Evolutionary conservation across 768 basidiomycete genomes (phyloP), one percentile per base, ranked within the genome.

Genomic region (Suillus paluster): DNA sequence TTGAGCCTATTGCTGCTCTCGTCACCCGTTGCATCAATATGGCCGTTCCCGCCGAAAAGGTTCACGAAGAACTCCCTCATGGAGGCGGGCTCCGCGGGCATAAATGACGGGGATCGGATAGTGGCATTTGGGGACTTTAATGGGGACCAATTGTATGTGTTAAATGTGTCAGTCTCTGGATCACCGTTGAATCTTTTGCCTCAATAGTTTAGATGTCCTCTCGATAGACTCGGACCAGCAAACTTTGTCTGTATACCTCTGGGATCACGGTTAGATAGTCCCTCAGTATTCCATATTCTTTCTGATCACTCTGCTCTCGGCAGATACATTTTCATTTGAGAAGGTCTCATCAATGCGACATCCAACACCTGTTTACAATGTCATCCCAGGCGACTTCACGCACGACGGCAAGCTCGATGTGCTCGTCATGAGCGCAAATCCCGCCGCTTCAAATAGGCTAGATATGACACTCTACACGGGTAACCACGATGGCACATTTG

Each of bases 61-160:
- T 97, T 94, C 78, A 86, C 83, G 11, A 86, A 88, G 58, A 96
- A 95, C 68, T 83, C 90, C 0, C 82, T 98, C 57, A 79, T 97
- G 55, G 81, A 86, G 63, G 89, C 94, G 3, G 96, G 95, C 9
- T 77, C 87, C 1, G 79, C 96, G 73, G 96, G 95, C 2, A 76
- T 98, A 36, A 83, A 83, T 52, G 82, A 80, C n/a, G 83, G 86
- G 58, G 88, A 86, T 30, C 83, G 91, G 57, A 83, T 97, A 21
- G 82, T 94, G 63, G 96, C 95, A 9, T 92, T 94, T 68, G 97
- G 95, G 36, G 97, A 99, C 78, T 97, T 96, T 75, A 88, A 98
- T 73, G 95, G 93, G 5, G 95, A 99, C 75, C 95, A 98, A 73
- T 91, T 92, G 95, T 97, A 73, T 71, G 92, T 78, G 21, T 62